Evolutionary conservation across 2,329 filamentous ascomycete genomes (phyloP), one percentile per base, ranked within the genome.

Genomic region (Paecilomyces niveus): DNA sequence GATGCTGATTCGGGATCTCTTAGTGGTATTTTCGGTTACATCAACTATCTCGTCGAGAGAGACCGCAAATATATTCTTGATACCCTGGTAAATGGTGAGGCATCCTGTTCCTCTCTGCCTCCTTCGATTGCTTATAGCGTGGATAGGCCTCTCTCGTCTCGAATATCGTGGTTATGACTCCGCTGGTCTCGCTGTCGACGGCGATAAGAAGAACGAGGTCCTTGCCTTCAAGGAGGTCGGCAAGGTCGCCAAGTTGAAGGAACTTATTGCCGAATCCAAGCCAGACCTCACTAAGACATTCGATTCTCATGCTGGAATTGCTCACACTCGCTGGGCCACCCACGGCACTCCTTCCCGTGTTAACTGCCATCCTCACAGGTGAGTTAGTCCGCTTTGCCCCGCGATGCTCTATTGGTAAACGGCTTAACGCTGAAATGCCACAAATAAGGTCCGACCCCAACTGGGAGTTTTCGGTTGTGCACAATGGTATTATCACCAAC

Each of bases 401-500:
- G 18, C 39, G 18, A 7, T 33, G 1, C 32, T 45, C 6, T n/a
- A n/a, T n/a, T n/a, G 3, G 22, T 15, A 32, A 31, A 55, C 13
- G 21, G 3, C 15, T 18, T 29, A 15, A 22, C 32, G 9, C 9
- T 31, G 10, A 18, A 22, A 53, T 70, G 32, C 61, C 22, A 29
- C 13, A 39, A 15, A 18, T 57, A 65, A 95, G 92, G 78, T 97
- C 93, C 65, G 94, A 99, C 77, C 86, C 89, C 69, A 90, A 81
- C 71, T 99, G 93, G 92, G 89, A 99, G 80, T 99, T 99, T 78
- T 85, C 90, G 65, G 88, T 99, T 69, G 94, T 97, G 62, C 94
- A 99, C 88, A 99, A 99, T 80, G 94, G 94, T 74, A 99, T 99
- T 84, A 99, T 99, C 80, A 99, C 94, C 82, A 99, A 99, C 85